A percentile compares a stretch with the other conserved stretches of the same genome.
Conservation (phyloP, 2,329 filamentous ascomycete genomes). For the Nemania sp. region DNA sequence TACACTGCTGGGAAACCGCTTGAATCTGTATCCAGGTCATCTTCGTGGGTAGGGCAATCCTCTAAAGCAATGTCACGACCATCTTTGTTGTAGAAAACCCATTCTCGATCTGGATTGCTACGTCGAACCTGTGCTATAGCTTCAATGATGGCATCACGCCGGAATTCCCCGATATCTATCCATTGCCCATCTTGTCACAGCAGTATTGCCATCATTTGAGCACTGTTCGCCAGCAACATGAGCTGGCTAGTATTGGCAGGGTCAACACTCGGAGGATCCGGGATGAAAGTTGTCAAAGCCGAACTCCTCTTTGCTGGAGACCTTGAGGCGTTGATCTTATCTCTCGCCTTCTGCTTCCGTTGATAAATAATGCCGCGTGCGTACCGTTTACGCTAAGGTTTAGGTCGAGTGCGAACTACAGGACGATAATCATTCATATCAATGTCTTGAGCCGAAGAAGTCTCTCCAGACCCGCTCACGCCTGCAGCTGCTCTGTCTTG, state of each 20-base stretch:
- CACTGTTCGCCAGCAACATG: slow-evolving; percentile 16
- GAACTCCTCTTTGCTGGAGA: slow-evolving; percentile 12
- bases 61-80: slow-evolving; percentile 12
- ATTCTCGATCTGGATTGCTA: slow-evolving; percentile 1
- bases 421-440: slow-evolving; percentile 8
- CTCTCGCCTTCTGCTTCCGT: slow-evolving; percentile 17
- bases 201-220: slow-evolving; percentile 11
- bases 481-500: slow-evolving; percentile 31
- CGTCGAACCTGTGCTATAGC: slow-evolving; percentile 8
- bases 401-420: slow-evolving; percentile 14
- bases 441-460: slow-evolving; percentile 19
- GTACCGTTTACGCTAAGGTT: slow-evolving; percentile 15
- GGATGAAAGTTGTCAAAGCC: slow-evolving; percentile 17
- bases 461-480: slow-evolving; percentile 16
- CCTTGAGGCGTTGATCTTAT: slow-evolving; percentile 15
- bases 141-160: slow-evolving; percentile 7
- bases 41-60: slow-evolving; percentile 8
- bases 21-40: slow-evolving; percentile 10
- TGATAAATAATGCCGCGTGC: slow-evolving; percentile 16
- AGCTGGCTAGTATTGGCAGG: slow-evolving; percentile 16
- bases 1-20: slow-evolving; percentile 11
- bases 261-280: slow-evolving; percentile 14
- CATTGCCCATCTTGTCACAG: slow-evolving; percentile 1
- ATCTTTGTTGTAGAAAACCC: slow-evolving; percentile 8
- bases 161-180: slow-evolving; percentile 1